phyloP scores from a whole-genome alignment of 352 stramenopile genomes.

The Globisporangium lucens region DNA sequence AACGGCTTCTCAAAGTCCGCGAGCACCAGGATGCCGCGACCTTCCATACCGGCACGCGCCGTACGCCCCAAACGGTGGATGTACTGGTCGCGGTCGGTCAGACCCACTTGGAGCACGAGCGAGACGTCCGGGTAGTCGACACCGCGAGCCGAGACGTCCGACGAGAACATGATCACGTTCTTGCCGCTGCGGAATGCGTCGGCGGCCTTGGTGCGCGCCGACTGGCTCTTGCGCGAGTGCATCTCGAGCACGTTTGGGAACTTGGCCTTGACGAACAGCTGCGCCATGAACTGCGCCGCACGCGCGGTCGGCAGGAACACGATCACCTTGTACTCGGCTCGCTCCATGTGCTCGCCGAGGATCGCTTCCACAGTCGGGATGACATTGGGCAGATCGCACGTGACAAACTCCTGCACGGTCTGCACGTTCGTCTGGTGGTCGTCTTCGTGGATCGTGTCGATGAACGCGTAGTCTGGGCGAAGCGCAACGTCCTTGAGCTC shows the following conservation, averaged over 20 bases:
- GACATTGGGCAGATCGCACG: constrained; percentile 69
- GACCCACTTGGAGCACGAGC: constrained; percentile 81
- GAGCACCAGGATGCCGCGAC: constrained; percentile 80
- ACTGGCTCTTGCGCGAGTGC: constrained; percentile 95
- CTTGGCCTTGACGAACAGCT: constrained; percentile 82
- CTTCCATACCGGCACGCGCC: constrained; percentile 85
- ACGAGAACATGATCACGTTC: constrained; percentile 92
- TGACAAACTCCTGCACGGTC: constrained; percentile 84
- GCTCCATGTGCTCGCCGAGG: constrained; percentile 73
- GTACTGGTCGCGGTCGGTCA: constrained; percentile 91
- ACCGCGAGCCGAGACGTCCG: constrained; percentile 92
- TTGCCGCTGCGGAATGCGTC: constrained; percentile 88
- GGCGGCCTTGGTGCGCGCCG: constrained; percentile 80
- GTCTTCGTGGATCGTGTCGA: constrained; percentile 93
- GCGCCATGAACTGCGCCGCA: constrained; percentile 84
- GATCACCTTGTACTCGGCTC: constrained; percentile 91
- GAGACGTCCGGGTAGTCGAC: constrained; percentile 96
- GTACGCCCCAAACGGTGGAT: constrained; percentile 95
- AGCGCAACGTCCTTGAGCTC: constrained; percentile 88
- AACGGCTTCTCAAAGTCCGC: constrained; percentile 80
- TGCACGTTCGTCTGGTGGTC: constrained; percentile 89
- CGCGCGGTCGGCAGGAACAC: constrained; percentile 93
- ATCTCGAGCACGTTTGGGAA: constrained; percentile 91
- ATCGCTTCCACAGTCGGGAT: constrained; percentile 66
- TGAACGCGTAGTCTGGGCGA: constrained; percentile 81